phyloP scores from a whole-genome alignment of 345 rosid genomes.

The Fremontodendron californicum region DNA sequence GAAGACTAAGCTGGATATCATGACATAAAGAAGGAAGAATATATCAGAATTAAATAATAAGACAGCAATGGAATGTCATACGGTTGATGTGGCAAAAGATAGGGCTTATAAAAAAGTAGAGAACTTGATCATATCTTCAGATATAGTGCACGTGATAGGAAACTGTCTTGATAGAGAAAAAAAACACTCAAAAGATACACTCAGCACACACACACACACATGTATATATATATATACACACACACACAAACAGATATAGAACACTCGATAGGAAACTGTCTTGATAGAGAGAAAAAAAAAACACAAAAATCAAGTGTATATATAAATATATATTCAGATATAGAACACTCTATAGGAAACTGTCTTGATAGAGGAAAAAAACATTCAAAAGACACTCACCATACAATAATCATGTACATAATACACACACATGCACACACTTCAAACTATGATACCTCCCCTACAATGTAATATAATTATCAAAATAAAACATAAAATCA shows the following conservation, averaged over 20 bases:
- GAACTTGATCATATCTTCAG: neutral
- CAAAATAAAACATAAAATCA: neutral
- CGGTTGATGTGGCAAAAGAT: neutral
- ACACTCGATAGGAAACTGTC: neutral
- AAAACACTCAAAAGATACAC: neutral
- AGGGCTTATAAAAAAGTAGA: neutral
- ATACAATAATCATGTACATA: neutral
- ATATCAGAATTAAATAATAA: neutral
- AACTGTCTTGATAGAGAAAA: neutral
- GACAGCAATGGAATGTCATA: neutral
- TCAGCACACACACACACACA: neutral
- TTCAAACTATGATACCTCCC: neutral
- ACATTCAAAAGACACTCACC: neutral
- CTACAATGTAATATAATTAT: neutral
- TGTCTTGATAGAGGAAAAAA: neutral
- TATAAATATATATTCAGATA: too few species aligned
- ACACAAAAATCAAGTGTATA: too few species aligned
- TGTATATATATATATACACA: neutral
- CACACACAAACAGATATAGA: neutral
- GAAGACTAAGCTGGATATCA: slow-evolving; percentile 16
- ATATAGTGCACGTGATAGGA: neutral
- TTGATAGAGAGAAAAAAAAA: neutral
- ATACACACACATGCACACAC: neutral
- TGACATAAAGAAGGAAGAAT: neutral
- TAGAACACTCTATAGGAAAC: neutral